These are phyloP conservation scores for Albifimbria verrucaria DNA, from an alignment of 2,329 filamentous ascomycete genomes.

Conservation along the genomic window DNA sequence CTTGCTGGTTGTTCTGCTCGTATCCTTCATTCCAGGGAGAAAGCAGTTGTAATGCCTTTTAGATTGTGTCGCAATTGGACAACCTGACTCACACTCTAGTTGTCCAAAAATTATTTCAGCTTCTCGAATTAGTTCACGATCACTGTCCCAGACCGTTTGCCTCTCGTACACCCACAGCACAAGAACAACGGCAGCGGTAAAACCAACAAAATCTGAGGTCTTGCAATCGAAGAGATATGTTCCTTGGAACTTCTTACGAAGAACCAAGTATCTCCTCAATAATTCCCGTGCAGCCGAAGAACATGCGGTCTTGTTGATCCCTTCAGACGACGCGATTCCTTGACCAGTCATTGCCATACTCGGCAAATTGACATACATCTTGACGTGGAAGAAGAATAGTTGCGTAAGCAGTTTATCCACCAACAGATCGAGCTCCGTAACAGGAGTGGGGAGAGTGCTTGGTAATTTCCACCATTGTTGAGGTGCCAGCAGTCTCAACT, in stretches of 20 bases:
- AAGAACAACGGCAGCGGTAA: not conserved
- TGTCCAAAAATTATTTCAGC: not conserved
- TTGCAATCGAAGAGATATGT: not conserved
- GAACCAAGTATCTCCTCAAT: constrained; percentile 1
- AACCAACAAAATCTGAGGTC: constrained; percentile 1
- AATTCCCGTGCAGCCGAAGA: constrained; percentile 3
- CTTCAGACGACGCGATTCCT: not conserved
- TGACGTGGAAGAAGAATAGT: constrained; percentile 38
- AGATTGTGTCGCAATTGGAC: not conserved
- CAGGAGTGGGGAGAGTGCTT: constrained; percentile 2
- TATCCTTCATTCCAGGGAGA: too few species aligned
- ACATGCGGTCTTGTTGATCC: not conserved
- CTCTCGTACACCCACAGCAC: not conserved
- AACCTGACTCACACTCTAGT: not conserved
- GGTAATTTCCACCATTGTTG: constrained; percentile 2
- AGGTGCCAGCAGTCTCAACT: constrained; percentile 19
- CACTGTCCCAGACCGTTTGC: not conserved
- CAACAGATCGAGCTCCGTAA: constrained; percentile 22
- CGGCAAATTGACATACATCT: constrained; percentile 40
- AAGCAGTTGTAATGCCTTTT: too few species aligned
- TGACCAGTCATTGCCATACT: constrained; percentile 26
- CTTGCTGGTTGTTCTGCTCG: too few species aligned
- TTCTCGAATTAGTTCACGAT: not conserved
- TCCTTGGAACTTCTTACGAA: not conserved
- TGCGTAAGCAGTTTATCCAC: constrained; percentile 35